Evolutionary conservation across 2,329 filamentous ascomycete genomes (phyloP), one percentile per base, ranked within the genome.

Genomic region (Pestalotiopsis sp.): DNA sequence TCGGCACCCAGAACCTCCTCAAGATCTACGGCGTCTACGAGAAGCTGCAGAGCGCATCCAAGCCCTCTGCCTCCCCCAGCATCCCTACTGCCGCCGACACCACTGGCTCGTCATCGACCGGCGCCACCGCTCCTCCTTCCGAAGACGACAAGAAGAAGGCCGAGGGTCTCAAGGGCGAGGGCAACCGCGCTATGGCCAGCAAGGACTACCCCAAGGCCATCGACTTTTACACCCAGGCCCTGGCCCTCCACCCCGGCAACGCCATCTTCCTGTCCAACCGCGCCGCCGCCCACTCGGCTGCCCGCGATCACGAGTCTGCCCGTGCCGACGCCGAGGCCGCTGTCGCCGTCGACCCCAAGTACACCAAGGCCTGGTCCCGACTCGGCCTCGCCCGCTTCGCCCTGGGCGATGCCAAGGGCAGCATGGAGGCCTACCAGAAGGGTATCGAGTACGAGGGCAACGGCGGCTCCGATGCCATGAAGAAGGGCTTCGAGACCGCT

Each of bases 181-280:
- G 96, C 75, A 99, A 99, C 83, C 91, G 93, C 66, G 94, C 95
- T 70, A 98, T 99, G 95, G 92, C 93, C 68, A 89, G 92, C 80
- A 98, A 97, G 85, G 94, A 98, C 82, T 98, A 98, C 85, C 76
- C 86, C 60, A 77, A 84, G 57, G 96, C 96, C 71, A 94, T 98
- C 79, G 90, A 93, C 75, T 86, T 93, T 73, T 99, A 99, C 87
- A 93, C 93, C 31, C 87, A 95, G 81, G 96, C 96, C 4, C 90
- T 99, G 31, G 87, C 89, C 68, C 85, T 98, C 66, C 84, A 93
- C 74, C 94, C 96, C 1, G 85, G 89, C 73, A 98, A 99, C 84
- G 93, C 95, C 52, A 96, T 99, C 82, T 99, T 96, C 87, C 92
- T 99, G 56, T 97, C 94, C 72, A 99, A 99, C 89, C 94, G 96